phyloP scores from a whole-genome alignment of 352 stramenopile genomes.

The Phytophthora aleatoria region DNA sequence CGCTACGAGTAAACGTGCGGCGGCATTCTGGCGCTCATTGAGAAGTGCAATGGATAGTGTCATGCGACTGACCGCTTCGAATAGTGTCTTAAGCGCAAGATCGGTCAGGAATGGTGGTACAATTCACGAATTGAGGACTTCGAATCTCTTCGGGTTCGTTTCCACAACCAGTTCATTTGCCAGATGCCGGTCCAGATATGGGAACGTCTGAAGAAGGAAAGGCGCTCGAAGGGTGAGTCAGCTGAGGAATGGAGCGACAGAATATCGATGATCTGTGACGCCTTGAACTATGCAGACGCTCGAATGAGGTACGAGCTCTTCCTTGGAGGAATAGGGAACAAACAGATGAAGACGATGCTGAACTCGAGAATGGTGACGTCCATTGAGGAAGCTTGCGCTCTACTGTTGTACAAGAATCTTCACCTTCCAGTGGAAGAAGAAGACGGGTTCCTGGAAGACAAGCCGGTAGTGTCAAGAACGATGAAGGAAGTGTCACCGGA shows the following conservation, averaged over 20 bases:
- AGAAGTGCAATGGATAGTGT: background rate
- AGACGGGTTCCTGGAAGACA: background rate
- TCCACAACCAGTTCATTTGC: slow-evolving; percentile 9
- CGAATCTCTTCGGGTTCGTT: background rate
- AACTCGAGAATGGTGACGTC: background rate
- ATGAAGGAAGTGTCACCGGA: too few relatives aligned
- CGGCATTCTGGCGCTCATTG: background rate
- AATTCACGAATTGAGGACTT: slow-evolving; percentile 1
- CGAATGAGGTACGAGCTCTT: slow-evolving; percentile 15
- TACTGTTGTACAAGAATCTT: too few relatives aligned
- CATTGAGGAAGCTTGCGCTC: too few relatives aligned
- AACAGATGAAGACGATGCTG: background rate
- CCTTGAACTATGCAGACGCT: slow-evolving; percentile 5
- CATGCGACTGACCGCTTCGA: background rate
- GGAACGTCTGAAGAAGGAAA: background rate
- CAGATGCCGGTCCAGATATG: slow-evolving; percentile 1
- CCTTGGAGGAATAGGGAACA: background rate
- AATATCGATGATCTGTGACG: background rate
- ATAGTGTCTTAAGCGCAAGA: background rate
- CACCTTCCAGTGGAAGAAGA: too few relatives aligned
- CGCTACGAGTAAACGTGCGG: background rate
- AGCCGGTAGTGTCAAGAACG: too few relatives aligned
- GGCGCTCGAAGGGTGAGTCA: background rate
- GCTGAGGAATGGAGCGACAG: too few relatives aligned
- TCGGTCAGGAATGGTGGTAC: background rate